Base-by-base conservation (phyloP, 2,329 filamentous ascomycete species). In the Claviceps humidiphila region DNA sequence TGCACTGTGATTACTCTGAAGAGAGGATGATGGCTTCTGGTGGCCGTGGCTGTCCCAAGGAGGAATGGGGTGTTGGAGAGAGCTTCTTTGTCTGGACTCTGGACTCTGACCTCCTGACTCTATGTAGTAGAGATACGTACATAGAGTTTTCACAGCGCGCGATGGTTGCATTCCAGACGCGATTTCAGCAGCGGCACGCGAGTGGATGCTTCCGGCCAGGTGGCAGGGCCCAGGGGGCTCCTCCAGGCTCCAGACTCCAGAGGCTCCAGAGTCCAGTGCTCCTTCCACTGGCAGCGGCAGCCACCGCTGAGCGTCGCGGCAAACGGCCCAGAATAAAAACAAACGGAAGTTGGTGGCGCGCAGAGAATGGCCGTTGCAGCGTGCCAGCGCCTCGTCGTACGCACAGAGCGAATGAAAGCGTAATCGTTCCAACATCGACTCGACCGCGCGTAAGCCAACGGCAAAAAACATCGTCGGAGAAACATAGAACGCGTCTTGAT, bases 401-500 rank as follows among this genome's bases (percentile, higher is more conserved):
- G 39, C 47, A 41, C n/a, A 40, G 17, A 20, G 16, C 14, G 9
- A 43, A 45, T 3, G 13, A n/a, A 45, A 14, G 43, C 43, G 43
- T 45, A 8, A 45, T 26, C 42, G 5, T 20, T 47, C 50, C 34
- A 38, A n/a, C 44, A 42, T 52, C 43, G 45, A 17, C 40, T 42
- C 11, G 40, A 42, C 50, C 39, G 17, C 9, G 39, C 42, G 26
- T 38, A 48, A 43, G 14, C 9, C 34, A 52, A 42, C 13, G 5
- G 26, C 7, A 20, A 47, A 13, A 47, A 47, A 46, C 24, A 7
- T n/a, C 16, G 14, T 46, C 22, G 24, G 22, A 20, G 26, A 7
- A n/a, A 24, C 26, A 46, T 2, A 34, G 11, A 17, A 40, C 52
- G 51, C 52, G 51, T 53, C 52, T 43, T 40, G 39, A 50, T 48